These are phyloP conservation scores for Colletotrichum noveboracense DNA, from an alignment of 2,329 filamentous ascomycete species.

Conservation along the genomic window DNA sequence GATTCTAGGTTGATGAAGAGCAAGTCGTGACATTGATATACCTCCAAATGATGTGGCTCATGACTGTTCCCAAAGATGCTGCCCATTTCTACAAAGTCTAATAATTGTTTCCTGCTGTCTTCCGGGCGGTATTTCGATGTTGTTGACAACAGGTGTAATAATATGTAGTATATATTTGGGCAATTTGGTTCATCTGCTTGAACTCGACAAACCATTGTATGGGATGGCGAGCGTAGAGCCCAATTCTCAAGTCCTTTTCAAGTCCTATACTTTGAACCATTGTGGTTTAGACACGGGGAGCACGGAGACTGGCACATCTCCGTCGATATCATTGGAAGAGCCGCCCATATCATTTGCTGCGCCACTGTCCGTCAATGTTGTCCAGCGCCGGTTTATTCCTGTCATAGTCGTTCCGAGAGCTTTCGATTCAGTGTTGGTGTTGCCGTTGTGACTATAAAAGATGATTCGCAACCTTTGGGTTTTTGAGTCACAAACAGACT, in stretches of 20 bases:
- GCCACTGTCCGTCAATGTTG: background rate
- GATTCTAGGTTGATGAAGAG: background rate
- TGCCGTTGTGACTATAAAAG: background rate
- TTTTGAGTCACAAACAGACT: too few relatives aligned
- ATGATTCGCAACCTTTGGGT: background rate
- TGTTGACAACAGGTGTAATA: fast-evolving
- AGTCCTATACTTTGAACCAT: background rate
- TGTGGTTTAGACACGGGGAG: background rate
- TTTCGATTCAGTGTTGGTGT: background rate
- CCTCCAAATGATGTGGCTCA: background rate
- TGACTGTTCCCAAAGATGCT: background rate
- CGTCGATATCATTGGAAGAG: background rate
- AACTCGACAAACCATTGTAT: background rate
- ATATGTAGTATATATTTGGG: background rate
- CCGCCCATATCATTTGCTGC: background rate
- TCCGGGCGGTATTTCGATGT: background rate
- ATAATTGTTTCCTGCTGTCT: background rate
- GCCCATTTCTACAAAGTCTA: background rate
- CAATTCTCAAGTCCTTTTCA: too few relatives aligned
- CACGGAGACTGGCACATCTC: background rate
- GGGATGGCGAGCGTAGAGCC: too few relatives aligned
- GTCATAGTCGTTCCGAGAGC: background rate
- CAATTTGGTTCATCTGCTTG: background rate
- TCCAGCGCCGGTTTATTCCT: background rate
- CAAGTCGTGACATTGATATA: background rate